Evolutionary conservation across 176 grass and related monocot genomes (phyloP).

Genomic region (sorghum (Sorghum bicolor)): Sorghum_bicolor_NCBIv3 NC_012870.2:65927501-65928000

Average conservation of each 20-base stretch:
- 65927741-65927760: not conserved
- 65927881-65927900: not conserved
- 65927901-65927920: constrained; percentile 5
- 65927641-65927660: constrained; percentile 3
- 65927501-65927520: constrained; percentile 99
- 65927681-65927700: not conserved
- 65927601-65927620: constrained; percentile 21
- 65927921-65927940: constrained; percentile 7
- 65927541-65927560: constrained; percentile 83
- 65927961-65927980: not conserved
- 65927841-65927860: not conserved
- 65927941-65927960: not conserved
- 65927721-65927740: not conserved
- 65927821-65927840: not conserved
- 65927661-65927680: not conserved
- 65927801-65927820: not conserved
- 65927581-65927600: constrained; percentile 99
- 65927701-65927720: not conserved
- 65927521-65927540: constrained; percentile 94
- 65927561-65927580: constrained; percentile 84
- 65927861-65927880: not conserved
- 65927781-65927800: not conserved
- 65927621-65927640: not conserved
- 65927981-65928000: constrained; percentile 98
- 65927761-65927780: constrained; percentile 8